Evolutionary conservation across 257 asterid genomes (phyloP).

Genomic region (Primulina eburnea): DNA sequence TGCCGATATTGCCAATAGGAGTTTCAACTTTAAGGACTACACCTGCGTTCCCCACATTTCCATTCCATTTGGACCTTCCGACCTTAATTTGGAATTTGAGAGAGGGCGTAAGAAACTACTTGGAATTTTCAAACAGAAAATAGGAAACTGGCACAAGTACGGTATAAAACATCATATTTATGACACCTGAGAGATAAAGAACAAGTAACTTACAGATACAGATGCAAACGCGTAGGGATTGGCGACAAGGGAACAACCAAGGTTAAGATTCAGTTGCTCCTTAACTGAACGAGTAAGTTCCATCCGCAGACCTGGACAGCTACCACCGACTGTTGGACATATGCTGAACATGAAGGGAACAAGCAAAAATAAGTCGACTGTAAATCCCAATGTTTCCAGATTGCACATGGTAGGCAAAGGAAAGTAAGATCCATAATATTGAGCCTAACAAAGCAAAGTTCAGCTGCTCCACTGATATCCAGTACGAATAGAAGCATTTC

Average conservation of each 20-base stretch:
- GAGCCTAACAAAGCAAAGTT: neutral
- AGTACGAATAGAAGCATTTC: no score
- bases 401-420: constrained; percentile 7
- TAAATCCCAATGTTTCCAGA: constrained; percentile 2
- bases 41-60: constrained; percentile 83
- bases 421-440: neutral
- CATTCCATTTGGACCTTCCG: constrained; percentile 96
- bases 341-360: constrained; percentile 34
- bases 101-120: neutral
- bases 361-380: constrained; percentile 2
- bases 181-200: no score
- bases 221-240: constrained; percentile 86
- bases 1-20: constrained; percentile 61
- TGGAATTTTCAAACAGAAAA: neutral
- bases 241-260: constrained; percentile 70
- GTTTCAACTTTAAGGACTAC: constrained; percentile 78
- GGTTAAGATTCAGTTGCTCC: constrained; percentile 73
- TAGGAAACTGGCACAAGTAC: neutral
- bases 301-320: constrained; percentile 74
- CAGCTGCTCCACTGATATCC: neutral
- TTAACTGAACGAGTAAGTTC: constrained; percentile 79
- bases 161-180: neutral
- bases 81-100: constrained; percentile 43
- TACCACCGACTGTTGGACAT: constrained; percentile 91
- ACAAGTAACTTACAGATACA: constrained; percentile 56